Percentiles rank a stretch among this genome's conserved stretches.
These are phyloP conservation scores for Cutaneotrichosporon sp. DNA, from an alignment of 1,284 basidiomycete genomes.

Conservation along the genomic window DNA sequence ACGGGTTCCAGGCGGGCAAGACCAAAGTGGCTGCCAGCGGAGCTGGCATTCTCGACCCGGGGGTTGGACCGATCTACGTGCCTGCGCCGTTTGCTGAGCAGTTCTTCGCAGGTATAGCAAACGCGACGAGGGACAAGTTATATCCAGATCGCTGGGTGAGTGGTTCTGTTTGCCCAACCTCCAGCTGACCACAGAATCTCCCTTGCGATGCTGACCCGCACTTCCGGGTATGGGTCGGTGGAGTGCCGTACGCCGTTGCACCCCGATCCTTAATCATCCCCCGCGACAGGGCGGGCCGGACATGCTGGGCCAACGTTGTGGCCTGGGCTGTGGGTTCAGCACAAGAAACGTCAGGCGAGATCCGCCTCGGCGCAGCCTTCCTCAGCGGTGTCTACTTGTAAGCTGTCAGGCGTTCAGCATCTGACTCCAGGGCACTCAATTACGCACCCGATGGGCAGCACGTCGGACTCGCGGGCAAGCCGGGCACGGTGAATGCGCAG, in stretches of 20 bases:
- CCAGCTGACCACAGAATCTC: conserved; percentile 33
- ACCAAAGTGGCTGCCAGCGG: conserved; percentile 15
- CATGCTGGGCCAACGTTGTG: conserved; percentile 40
- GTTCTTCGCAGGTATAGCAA: conserved; percentile 26
- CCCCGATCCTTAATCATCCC: conserved; percentile 28
- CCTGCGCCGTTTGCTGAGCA: conserved; percentile 29
- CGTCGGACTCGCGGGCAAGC: conserved; percentile 43
- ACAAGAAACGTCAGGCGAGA: conserved; percentile 33
- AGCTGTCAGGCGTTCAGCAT: conserved; percentile 12
- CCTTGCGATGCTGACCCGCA: conserved; percentile 39
- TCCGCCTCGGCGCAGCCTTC: conserved; percentile 44
- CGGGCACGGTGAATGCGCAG: conserved; percentile 29
- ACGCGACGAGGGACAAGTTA: conserved; percentile 7
- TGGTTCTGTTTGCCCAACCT: too few species aligned
- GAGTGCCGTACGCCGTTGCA: conserved; percentile 31
- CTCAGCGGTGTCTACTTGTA: conserved; percentile 42
- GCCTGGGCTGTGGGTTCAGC: conserved; percentile 39
- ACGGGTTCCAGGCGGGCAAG: conserved; percentile 29
- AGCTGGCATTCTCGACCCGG: conserved; percentile 42
- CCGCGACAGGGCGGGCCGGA: conserved; percentile 19
- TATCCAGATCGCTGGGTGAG: conserved; percentile 1
- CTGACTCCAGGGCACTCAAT: conserved; percentile 33
- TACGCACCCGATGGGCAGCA: conserved; percentile 27
- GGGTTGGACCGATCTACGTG: conserved; percentile 37
- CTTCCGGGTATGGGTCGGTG: conserved; percentile 30